Percentiles rank a stretch among this genome's conserved stretches.
These are phyloP conservation scores for Fusarium miscanthi DNA, from an alignment of 2,329 filamentous ascomycete genomes.

Conservation along the genomic window DNA sequence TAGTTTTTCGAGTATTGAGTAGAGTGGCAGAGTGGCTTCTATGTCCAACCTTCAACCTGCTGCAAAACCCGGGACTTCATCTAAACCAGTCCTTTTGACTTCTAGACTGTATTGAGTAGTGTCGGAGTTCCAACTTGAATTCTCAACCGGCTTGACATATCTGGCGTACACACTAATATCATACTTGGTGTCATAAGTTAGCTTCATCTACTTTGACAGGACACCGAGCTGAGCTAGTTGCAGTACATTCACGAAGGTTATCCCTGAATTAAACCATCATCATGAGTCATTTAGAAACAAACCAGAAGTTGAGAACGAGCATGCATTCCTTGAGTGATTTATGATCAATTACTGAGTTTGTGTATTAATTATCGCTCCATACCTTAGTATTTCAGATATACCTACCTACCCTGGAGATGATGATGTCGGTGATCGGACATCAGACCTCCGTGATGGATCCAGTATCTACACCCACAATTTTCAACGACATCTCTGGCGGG, in stretches of 20 bases:
- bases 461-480: constrained; percentile 41
- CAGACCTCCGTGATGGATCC: constrained; percentile 21
- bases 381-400: neutral
- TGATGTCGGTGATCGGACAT: constrained; percentile 36
- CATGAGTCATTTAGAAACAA: neutral
- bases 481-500: constrained; percentile 43
- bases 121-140: neutral
- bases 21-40: neutral
- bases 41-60: neutral
- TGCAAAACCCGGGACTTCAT: neutral
- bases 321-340: neutral
- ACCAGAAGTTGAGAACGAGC: neutral
- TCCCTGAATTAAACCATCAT: neutral
- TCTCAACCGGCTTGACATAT: neutral
- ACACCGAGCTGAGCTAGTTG: neutral
- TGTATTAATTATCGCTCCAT: neutral
- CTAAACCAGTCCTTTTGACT: too few relatives aligned
- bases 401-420: constrained; percentile 22
- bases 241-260: neutral
- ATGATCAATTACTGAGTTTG: neutral
- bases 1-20: neutral
- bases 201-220: neutral
- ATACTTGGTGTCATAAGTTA: neutral
- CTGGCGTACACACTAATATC: too few relatives aligned
- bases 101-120: neutral